phyloP scores from a whole-genome alignment of 257 asterid species.

The Solanum chaucha region DNA sequence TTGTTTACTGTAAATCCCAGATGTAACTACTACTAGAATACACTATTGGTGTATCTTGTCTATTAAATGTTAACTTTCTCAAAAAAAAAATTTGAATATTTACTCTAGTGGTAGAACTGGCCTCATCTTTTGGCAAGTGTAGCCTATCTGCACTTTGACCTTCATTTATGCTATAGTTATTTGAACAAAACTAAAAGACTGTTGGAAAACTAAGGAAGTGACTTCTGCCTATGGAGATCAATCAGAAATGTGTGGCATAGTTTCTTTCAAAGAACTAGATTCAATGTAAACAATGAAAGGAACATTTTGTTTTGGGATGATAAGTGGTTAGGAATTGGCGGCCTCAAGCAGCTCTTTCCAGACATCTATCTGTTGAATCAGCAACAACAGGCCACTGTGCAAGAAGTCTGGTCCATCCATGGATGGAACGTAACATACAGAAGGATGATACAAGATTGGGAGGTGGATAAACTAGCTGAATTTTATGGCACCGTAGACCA shows the following conservation, averaged over 20 bases:
- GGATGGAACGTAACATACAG: neutral
- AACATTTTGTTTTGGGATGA: neutral
- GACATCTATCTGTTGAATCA: neutral
- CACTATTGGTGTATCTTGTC: no score
- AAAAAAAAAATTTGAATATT: neutral
- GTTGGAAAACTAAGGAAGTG: neutral
- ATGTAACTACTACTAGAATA: no score
- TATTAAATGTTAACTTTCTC: no score
- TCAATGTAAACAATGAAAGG: neutral
- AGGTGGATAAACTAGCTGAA: neutral
- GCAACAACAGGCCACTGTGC: neutral
- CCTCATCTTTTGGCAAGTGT: neutral
- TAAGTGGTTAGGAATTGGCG: neutral
- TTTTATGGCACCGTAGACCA: neutral
- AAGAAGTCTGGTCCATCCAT: neutral
- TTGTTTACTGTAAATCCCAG: no score
- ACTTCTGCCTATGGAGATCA: neutral
- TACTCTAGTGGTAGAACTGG: neutral
- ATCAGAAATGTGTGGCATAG: neutral
- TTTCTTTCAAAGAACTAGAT: neutral
- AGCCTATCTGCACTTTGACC: neutral
- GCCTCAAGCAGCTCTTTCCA: neutral
- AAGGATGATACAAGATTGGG: neutral
- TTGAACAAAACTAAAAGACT: neutral
- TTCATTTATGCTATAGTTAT: neutral